These are phyloP conservation scores for Aspergillus pseudoviridinutans DNA, from an alignment of 2,329 filamentous ascomycete genomes.

Conservation along the genomic window DNA sequence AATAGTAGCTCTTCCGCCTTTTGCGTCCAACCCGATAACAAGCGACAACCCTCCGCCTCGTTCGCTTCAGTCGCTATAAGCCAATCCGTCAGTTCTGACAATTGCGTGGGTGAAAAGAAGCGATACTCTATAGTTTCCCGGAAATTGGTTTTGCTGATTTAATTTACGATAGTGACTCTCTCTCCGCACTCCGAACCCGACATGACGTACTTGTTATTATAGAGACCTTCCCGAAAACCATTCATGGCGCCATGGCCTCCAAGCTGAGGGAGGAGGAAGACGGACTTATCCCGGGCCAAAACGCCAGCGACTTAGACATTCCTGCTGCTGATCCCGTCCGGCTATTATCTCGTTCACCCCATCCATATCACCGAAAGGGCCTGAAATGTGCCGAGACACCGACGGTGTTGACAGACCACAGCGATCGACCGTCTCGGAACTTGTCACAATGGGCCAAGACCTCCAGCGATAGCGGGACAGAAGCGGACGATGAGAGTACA, in stretches of 20 bases:
- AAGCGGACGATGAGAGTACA: conserved; percentile 86
- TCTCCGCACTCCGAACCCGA: conserved; percentile 12
- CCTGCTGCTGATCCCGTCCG: conserved; percentile 36
- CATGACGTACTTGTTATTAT: conserved; percentile 28
- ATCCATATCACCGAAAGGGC: conserved; percentile 62
- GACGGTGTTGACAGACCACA: conserved; percentile 34
- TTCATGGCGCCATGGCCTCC: conserved; percentile 33
- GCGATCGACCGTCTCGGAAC: conserved; percentile 28
- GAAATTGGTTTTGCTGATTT: not conserved
- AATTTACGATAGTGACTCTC: conserved; percentile 3
- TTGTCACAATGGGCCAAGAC: conserved; percentile 53
- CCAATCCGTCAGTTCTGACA: not conserved
- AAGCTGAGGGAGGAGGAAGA: conserved; percentile 28
- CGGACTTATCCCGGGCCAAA: conserved; percentile 17
- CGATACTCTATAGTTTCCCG: not conserved
- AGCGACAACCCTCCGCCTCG: not conserved
- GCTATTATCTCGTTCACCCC: conserved; percentile 58
- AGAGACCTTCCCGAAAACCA: conserved; percentile 10
- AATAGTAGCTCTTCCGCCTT: conserved; percentile 11
- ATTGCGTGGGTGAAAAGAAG: not conserved
- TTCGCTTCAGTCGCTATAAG: not conserved
- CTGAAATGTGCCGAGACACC: conserved; percentile 54
- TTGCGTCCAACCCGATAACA: conserved; percentile 8
- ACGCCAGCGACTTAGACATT: conserved; percentile 16
- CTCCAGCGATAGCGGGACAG: conserved; percentile 84